phyloP scores from a whole-genome alignment of 116 monocot genomes.

The Posidonia oceanica region DNA sequence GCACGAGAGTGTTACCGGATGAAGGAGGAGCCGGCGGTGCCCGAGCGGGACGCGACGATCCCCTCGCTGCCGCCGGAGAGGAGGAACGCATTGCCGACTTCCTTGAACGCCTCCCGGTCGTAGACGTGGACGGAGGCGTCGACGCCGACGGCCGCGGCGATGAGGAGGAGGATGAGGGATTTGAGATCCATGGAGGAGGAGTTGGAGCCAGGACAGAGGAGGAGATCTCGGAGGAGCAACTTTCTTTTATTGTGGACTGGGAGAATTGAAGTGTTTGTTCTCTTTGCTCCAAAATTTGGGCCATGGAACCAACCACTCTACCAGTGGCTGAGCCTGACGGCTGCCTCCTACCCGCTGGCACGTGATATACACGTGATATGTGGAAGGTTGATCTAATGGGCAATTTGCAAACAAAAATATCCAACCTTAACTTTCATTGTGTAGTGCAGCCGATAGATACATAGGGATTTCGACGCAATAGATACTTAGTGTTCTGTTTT shows the following conservation, averaged over 20 bases:
- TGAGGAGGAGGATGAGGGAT: constrained; percentile 10
- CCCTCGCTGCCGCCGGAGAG: constrained; percentile 98
- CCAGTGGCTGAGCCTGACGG: no score
- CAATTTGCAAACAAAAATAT: no score
- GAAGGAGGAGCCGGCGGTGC: constrained; percentile 32
- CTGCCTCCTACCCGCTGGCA: no score
- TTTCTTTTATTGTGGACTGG: no score
- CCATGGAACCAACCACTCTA: constrained; percentile 25
- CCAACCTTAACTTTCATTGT: no score
- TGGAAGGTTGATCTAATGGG: no score
- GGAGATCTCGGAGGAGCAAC: constrained; percentile 15
- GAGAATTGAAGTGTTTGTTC: no score
- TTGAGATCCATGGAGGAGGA: constrained; percentile 5
- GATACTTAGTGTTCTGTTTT: no score
- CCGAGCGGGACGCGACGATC: constrained; percentile 35
- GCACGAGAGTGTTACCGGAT: constrained; percentile 32
- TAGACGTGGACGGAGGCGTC: constrained; percentile 73
- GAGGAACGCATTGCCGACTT: constrained; percentile 83
- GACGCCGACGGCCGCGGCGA: constrained; percentile 2
- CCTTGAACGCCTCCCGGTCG: constrained; percentile 56
- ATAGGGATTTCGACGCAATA: no score
- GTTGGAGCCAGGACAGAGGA: constrained; percentile 7
- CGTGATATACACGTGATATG: no score
- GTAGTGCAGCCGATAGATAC: no score
- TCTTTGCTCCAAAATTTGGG: constrained; percentile 5